Percentiles rank a stretch among this genome's conserved stretches.
These are phyloP conservation scores for Microdochium bolleyi DNA, from an alignment of 2,329 filamentous ascomycete genomes.

Conservation along the genomic window DNA sequence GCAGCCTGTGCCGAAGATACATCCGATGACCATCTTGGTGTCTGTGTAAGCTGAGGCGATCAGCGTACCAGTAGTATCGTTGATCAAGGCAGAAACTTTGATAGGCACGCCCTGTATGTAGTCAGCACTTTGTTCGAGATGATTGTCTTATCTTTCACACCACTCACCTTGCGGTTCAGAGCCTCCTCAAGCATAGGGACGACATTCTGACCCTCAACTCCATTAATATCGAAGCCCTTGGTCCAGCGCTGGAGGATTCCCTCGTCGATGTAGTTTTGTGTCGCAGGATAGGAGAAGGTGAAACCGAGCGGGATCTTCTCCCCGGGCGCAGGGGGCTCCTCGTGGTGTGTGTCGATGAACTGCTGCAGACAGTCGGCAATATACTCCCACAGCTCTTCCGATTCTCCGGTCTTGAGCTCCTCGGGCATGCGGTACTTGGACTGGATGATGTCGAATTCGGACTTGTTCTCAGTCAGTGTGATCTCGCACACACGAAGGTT, in stretches of 20 bases:
- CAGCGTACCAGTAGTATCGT: conserved; percentile 94
- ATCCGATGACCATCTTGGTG: conserved; percentile 83
- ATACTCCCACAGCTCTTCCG: conserved; percentile 89
- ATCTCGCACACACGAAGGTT: conserved; percentile 95
- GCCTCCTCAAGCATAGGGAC: conserved; percentile 82
- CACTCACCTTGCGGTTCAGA: conserved; percentile 55
- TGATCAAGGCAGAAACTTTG: conserved; percentile 87
- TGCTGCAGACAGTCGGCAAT: conserved; percentile 88
- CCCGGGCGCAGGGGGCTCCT: conserved; percentile 47
- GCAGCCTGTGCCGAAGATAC: conserved; percentile 97
- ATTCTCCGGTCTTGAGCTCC: conserved; percentile 77
- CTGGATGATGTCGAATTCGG: conserved; percentile 90
- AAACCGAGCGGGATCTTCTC: conserved; percentile 75
- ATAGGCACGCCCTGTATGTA: conserved; percentile 70
- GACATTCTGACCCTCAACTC: conserved; percentile 84
- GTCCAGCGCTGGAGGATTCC: conserved; percentile 93
- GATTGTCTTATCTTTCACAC: neutral
- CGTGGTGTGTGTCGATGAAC: conserved; percentile 82
- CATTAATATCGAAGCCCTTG: conserved; percentile 91
- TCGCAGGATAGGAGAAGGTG: conserved; percentile 93
- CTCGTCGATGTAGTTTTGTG: conserved; percentile 88
- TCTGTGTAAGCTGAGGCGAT: conserved; percentile 98
- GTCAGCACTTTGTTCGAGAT: conserved; percentile 8
- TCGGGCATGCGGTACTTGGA: conserved; percentile 94
- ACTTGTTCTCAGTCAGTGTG: conserved; percentile 76